Percentiles rank a stretch among this genome's conserved stretches.
phyloP scores from a whole-genome alignment of 2,329 filamentous ascomycete genomes.

The Trichoderma harzianum region DNA sequence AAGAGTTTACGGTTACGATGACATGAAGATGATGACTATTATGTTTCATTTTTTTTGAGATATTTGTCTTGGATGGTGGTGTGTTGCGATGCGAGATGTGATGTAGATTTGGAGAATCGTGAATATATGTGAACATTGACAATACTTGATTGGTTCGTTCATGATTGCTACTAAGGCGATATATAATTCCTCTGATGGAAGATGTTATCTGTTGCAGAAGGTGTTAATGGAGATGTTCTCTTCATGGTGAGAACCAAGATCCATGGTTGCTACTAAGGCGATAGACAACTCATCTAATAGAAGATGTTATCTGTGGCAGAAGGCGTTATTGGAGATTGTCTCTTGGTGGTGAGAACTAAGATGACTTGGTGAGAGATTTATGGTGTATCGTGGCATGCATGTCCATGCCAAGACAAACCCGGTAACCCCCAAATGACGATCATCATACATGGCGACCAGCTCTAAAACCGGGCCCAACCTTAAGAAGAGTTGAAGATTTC shows the following conservation, averaged over 20 bases:
- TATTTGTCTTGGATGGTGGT: background rate
- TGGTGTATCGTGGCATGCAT: background rate
- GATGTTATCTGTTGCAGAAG: background rate
- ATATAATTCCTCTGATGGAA: background rate
- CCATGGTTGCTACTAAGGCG: background rate
- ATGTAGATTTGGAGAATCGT: background rate
- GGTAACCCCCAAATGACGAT: background rate
- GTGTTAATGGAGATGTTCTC: background rate
- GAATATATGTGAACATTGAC: background rate
- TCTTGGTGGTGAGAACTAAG: background rate
- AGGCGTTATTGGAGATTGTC: background rate
- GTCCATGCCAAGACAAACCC: background rate
- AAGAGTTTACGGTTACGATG: conserved; percentile 18
- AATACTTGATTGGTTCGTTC: background rate
- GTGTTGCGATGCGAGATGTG: background rate
- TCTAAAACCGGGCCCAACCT: background rate
- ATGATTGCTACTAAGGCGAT: background rate
- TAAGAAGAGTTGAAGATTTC: background rate
- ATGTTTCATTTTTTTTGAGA: background rate
- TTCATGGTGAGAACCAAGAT: background rate
- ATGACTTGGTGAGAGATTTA: background rate
- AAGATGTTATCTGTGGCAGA: background rate
- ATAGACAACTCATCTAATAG: background rate
- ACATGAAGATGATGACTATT: conserved; percentile 11
- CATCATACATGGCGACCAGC: background rate